These are phyloP conservation scores for Serendipita vermifera DNA, from an alignment of 768 basidiomycete genomes.

Conservation along the genomic window DNA sequence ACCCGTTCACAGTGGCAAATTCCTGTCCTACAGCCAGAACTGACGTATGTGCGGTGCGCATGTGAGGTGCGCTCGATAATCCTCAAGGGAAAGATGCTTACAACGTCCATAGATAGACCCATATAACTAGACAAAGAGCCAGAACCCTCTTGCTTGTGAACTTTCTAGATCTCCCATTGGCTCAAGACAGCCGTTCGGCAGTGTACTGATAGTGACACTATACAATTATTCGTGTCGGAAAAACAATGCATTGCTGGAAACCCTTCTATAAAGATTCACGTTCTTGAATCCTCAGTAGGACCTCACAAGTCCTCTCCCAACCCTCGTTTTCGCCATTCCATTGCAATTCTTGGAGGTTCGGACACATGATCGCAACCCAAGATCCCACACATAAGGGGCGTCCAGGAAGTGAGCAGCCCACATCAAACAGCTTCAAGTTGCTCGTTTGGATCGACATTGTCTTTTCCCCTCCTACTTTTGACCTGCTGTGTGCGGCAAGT, in stretches of 20 bases:
- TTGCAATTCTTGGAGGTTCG: neutral
- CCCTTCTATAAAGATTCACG: too few relatives aligned
- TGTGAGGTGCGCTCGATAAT: too few relatives aligned
- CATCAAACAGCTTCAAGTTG: neutral
- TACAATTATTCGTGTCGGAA: too few relatives aligned
- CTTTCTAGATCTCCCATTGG: neutral
- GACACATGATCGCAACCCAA: neutral
- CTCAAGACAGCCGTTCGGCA: neutral
- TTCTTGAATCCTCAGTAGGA: neutral
- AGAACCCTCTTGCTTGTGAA: too few relatives aligned
- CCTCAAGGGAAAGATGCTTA: too few relatives aligned
- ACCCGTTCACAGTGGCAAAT: conserved; percentile 46
- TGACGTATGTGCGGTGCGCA: too few relatives aligned
- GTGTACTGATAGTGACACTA: too few relatives aligned
- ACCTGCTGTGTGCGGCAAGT: neutral
- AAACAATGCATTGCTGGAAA: too few relatives aligned
- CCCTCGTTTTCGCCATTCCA: neutral
- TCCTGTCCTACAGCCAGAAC: conserved; percentile 41
- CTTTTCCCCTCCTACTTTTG: neutral
- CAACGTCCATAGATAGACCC: too few relatives aligned
- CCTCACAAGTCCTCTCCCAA: neutral
- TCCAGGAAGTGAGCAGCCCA: neutral
- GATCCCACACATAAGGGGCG: neutral
- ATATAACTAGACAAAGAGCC: too few relatives aligned
- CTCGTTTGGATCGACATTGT: neutral